Evolutionary conservation across 306 rosid genomes (phyloP).

Genomic region (Fagus sylvatica): DNA sequence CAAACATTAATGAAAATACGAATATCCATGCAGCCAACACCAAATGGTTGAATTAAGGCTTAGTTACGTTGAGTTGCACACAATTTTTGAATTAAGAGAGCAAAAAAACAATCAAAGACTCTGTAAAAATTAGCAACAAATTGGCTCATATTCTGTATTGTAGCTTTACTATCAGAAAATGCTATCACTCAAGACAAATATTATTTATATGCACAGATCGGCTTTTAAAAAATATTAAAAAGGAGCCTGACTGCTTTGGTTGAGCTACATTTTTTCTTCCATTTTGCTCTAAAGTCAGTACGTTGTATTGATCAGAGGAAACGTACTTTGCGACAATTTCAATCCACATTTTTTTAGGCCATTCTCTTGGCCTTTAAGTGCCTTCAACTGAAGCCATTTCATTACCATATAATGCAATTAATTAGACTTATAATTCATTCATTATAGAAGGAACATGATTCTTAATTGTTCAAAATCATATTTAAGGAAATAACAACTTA

Average conservation of each 20-base stretch:
- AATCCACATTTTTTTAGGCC: too few relatives aligned
- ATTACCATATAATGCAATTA: too few relatives aligned
- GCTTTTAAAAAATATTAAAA: neutral
- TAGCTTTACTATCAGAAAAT: neutral
- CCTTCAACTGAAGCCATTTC: too few relatives aligned
- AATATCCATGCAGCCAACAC: too few relatives aligned
- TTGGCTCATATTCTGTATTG: neutral
- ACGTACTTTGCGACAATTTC: too few relatives aligned
- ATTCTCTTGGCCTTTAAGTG: too few relatives aligned
- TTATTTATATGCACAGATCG: neutral
- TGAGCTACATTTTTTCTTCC: neutral
- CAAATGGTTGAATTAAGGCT: neutral
- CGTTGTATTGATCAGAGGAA: too few relatives aligned
- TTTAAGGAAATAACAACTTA: too few relatives aligned
- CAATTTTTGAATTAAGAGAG: neutral
- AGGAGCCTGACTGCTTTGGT: neutral
- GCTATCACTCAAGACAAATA: neutral
- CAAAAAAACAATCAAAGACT: neutral
- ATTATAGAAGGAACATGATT: too few relatives aligned
- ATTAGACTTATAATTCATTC: too few relatives aligned
- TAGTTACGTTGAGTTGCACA: neutral
- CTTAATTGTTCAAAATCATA: too few relatives aligned
- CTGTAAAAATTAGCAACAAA: neutral
- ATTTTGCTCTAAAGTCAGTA: neutral
- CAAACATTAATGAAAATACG: too few relatives aligned